Evolutionary conservation across 2,329 filamentous ascomycete genomes (phyloP), one percentile per base, ranked within the genome.

Genomic region (Verruconis gallopava): DNA sequence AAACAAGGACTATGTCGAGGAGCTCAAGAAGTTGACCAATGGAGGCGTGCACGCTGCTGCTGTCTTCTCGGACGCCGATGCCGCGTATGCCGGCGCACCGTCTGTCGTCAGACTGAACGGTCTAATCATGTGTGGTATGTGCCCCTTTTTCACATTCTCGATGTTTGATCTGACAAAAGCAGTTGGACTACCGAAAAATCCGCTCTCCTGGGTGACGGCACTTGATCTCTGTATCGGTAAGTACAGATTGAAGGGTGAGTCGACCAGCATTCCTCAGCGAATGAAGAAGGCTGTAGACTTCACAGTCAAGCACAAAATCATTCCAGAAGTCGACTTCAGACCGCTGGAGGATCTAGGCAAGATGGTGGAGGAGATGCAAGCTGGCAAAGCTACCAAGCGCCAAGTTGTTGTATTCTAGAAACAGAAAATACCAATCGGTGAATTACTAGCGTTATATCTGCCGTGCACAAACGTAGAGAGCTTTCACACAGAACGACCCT

Each of bases 221-320:
- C 59, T 64, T 47, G 63, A 65, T 28, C 51, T 66, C 19, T 56
- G 60, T 1, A 56, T 61, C n/a, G 60, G 60, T 0, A 52, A 49
- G 20, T 66, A 63, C 48, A 54, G 57, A 22, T 57, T 66, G 48
- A 64, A 63, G 49, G 59, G 58, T 6, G 63, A 65, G 32, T 63
- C 58, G 46, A 65, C 61, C 1, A 54, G 62, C 34, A 63, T 62
- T 45, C 62, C 63, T 3, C 59, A 62, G 52, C 49, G 62, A 14
- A 63, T 66, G 57, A 53, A 55, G 43, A 64, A 64, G 48, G 63
- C 63, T 3, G 54, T 66, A n/a, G 57, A 58, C 4, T 67, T 66
- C 37, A 65, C 61, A 3, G 60, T 55, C 13, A 57, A 64, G 49
- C 61, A 67, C 44, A 55, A 53, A 22, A 62, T 65, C 40, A 55